Evolutionary conservation across 768 basidiomycete genomes (phyloP).

Genomic region (Postia placenta): DNA sequence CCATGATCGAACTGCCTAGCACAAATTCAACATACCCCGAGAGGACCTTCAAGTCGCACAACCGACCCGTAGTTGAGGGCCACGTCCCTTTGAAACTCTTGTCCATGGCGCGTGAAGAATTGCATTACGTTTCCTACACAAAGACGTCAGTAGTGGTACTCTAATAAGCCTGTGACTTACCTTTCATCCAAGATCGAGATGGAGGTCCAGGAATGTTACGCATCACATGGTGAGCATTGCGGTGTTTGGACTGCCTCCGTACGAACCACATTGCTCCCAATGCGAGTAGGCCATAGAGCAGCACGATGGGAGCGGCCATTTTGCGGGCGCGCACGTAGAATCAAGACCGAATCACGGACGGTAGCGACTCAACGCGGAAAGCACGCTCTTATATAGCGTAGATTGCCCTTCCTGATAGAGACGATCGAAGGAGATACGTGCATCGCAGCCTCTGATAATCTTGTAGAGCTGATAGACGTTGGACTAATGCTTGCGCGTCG

Average conservation of each 20-base stretch:
- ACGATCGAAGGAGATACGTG: too few species aligned
- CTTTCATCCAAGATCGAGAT: conserved; percentile 8
- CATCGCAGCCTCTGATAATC: too few species aligned
- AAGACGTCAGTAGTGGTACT: background rate
- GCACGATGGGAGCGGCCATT: background rate
- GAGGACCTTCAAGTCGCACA: conserved; percentile 40
- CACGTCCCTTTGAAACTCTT: conserved; percentile 8
- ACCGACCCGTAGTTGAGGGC: conserved; percentile 32
- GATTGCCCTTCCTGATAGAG: too few species aligned
- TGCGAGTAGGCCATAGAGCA: background rate
- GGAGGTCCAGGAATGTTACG: conserved; percentile 15
- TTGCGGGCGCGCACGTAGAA: too few species aligned
- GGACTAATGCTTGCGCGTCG: too few species aligned
- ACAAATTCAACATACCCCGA: conserved; percentile 30
- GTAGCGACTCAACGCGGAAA: too few species aligned
- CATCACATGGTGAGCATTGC: too few species aligned
- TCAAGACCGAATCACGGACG: too few species aligned
- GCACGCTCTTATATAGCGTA: too few species aligned
- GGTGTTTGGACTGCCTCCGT: background rate
- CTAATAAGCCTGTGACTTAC: background rate
- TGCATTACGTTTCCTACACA: conserved; percentile 10
- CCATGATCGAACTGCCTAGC: too few species aligned
- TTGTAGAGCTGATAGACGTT: too few species aligned
- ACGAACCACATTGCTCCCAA: background rate
- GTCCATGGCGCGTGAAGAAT: conserved; percentile 7